Percentiles rank a stretch among this genome's conserved stretches.
Conservation (phyloP, 768 basidiomycete species). For the Boletus edulis region DNA sequence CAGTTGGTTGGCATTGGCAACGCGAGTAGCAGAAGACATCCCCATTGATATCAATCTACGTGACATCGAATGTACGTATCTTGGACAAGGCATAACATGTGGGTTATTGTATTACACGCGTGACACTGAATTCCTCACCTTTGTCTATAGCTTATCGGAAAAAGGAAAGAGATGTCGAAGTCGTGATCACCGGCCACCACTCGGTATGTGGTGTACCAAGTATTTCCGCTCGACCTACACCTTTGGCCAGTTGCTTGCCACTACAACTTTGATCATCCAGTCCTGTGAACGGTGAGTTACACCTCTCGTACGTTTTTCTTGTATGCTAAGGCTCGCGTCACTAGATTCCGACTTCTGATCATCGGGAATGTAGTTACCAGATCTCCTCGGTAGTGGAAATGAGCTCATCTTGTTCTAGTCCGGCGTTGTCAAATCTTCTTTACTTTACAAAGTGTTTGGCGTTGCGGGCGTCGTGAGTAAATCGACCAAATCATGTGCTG, state of each 20-base stretch:
- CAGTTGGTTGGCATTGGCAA: no score
- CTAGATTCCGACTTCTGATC: conserved; percentile 14
- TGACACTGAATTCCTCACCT: no score
- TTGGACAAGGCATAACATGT: no score
- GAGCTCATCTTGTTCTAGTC: conserved; percentile 1
- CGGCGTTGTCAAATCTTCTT: conserved; percentile 14
- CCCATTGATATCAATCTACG: no score
- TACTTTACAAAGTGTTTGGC: conserved; percentile 11
- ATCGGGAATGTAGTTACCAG: conserved; percentile 12
- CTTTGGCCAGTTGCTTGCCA: conserved; percentile 6
- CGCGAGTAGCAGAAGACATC: no score
- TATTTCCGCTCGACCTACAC: no score
- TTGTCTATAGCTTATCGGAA: conserved; percentile 7
- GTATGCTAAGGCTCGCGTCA: neutral
- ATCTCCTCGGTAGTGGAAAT: neutral
- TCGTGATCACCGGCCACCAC: conserved; percentile 2
- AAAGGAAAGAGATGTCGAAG: conserved; percentile 4
- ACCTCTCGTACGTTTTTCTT: neutral
- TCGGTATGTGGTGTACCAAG: neutral
- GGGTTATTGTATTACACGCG: no score
- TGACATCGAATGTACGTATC: no score
- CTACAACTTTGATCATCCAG: conserved; percentile 1
- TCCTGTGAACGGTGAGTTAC: conserved; percentile 8
- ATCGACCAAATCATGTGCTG: no score
- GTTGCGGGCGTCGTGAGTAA: conserved; percentile 9